phyloP scores from a whole-genome alignment of 257 asterid species.

The Paulownia fortunei region DNA sequence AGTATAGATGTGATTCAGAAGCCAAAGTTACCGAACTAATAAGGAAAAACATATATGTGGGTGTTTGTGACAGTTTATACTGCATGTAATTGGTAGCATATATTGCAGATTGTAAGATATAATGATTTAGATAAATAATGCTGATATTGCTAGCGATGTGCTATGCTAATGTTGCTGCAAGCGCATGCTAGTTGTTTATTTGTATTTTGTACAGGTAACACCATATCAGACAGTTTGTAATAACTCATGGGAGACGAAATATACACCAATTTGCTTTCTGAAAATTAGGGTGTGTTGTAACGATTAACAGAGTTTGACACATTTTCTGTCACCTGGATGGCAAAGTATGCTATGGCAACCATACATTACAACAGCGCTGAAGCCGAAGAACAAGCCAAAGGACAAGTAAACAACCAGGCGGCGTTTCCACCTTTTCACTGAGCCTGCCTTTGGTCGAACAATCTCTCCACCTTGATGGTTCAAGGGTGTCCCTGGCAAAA shows the following conservation, averaged over 20 bases:
- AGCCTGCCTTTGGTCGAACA: slow-evolving; percentile 40
- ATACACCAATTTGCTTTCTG: background rate
- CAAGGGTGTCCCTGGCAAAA: slow-evolving; percentile 42
- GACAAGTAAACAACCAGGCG: slow-evolving; percentile 30
- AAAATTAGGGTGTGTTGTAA: background rate
- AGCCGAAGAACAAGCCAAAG: slow-evolving; percentile 42
- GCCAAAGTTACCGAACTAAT: no score
- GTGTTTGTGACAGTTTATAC: no score
- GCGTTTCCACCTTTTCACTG: slow-evolving; percentile 36
- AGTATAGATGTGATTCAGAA: no score
- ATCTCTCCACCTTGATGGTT: slow-evolving; percentile 33
- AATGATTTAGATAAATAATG: background rate
- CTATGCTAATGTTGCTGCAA: no score
- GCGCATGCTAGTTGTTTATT: no score
- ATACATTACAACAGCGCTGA: slow-evolving; percentile 49
- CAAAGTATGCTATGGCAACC: slow-evolving; percentile 55
- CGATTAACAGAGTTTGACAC: slow-evolving; percentile 46
- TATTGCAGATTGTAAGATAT: background rate
- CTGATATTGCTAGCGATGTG: no score
- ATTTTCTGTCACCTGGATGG: slow-evolving; percentile 35
- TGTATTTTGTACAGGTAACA: no score
- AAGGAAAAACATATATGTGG: no score
- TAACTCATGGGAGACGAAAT: background rate
- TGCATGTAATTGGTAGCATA: background rate
- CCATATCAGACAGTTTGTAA: no score